These are phyloP conservation scores for Solanum chilense DNA, from an alignment of 257 asterid species.

Conservation along the genomic window DNA sequence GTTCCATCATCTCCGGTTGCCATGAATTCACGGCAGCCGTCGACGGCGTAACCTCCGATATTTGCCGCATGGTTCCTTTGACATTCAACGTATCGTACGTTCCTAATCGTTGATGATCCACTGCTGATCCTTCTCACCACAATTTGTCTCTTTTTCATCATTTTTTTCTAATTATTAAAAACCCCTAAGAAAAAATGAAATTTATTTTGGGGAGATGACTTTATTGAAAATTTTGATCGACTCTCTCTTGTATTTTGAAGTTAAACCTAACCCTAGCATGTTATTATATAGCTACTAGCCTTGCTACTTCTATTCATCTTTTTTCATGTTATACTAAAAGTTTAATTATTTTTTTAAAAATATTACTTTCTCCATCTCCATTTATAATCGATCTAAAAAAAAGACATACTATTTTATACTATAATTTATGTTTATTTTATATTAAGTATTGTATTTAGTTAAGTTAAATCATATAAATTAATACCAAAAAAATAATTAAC, in stretches of 20 bases:
- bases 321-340: background rate
- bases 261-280: background rate
- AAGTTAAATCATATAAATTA: too few relatives aligned
- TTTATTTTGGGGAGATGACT: background rate
- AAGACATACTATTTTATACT: too few relatives aligned
- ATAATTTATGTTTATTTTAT: too few relatives aligned
- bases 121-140: background rate
- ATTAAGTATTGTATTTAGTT: too few relatives aligned
- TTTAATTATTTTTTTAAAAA: too few relatives aligned
- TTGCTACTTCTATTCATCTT: background rate
- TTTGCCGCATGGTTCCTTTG: slow-evolving; percentile 57
- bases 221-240: background rate
- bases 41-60: slow-evolving; percentile 54
- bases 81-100: slow-evolving; percentile 42
- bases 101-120: slow-evolving; percentile 2
- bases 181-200: background rate
- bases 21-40: slow-evolving; percentile 67
- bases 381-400: background rate
- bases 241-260: background rate
- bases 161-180: background rate
- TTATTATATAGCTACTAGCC: background rate
- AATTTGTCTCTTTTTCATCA: slow-evolving; percentile 2
- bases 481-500: fast-evolving
- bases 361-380: background rate
- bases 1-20: slow-evolving; percentile 47